Conservation (phyloP, 306 rosid genomes). For the Lablab purpureus region DNA sequence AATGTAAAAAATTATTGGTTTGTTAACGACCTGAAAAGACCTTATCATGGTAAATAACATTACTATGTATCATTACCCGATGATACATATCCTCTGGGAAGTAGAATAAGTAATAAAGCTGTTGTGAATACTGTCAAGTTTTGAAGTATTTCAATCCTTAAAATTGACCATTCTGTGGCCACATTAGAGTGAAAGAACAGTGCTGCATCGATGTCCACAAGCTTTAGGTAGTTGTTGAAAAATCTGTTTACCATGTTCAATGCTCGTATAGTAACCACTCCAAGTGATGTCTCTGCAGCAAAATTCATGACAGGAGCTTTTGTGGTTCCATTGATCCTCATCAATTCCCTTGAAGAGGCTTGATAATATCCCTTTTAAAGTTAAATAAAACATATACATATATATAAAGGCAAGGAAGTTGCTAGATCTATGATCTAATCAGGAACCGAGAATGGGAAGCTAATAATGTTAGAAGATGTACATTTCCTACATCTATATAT, state of each 20-base stretch:
- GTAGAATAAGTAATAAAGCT: conserved; percentile 8
- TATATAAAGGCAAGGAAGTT: neutral
- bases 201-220: conserved; percentile 12
- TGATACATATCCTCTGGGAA: neutral
- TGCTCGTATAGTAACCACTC: conserved; percentile 17
- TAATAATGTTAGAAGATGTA: neutral
- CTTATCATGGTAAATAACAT: neutral
- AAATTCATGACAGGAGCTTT: conserved; percentile 30
- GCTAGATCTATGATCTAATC: neutral
- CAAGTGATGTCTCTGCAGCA: conserved; percentile 19
- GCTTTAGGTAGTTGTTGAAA: conserved; percentile 29
- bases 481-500: neutral
- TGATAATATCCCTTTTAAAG: conserved; percentile 15
- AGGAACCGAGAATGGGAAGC: neutral
- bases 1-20: neutral
- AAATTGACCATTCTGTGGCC: neutral
- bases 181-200: neutral
- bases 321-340: conserved; percentile 22
- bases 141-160: conserved; percentile 19
- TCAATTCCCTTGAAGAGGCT: conserved; percentile 26
- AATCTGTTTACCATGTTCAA: conserved; percentile 8
- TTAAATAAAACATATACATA: neutral
- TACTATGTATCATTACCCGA: neutral
- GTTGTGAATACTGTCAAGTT: conserved; percentile 16
- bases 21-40: neutral